These are phyloP conservation scores for Asterophora lycoperdoides DNA, from an alignment of 768 basidiomycete species.

Conservation along the genomic window DNA sequence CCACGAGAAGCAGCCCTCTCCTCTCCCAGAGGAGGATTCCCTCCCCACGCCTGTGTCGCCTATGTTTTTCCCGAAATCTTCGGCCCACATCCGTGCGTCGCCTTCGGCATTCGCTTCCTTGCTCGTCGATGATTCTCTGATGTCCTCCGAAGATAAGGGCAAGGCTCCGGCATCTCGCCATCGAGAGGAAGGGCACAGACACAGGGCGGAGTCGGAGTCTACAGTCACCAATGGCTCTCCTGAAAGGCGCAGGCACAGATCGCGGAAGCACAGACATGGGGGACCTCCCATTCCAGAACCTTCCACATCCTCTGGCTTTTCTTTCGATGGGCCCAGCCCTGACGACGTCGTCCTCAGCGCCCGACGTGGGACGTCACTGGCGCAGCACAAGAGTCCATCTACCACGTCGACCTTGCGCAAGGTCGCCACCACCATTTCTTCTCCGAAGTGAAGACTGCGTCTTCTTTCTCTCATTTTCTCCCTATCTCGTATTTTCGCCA, in stretches of 20 bases:
- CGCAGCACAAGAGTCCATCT: constrained; percentile 28
- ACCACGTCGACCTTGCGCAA: constrained; percentile 20
- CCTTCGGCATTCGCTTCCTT: constrained; percentile 77
- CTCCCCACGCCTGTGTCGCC: constrained; percentile 38
- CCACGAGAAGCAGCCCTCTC: constrained; percentile 38
- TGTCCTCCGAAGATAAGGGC: constrained; percentile 31
- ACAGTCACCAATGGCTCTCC: constrained; percentile 14
- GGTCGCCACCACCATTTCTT: constrained; percentile 13
- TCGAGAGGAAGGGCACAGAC: constrained; percentile 28
- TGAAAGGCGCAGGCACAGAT: constrained; percentile 21
- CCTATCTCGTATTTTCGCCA: constrained; percentile 8
- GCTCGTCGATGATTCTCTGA: constrained; percentile 53
- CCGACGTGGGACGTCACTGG: constrained; percentile 67
- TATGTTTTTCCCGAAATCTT: constrained; percentile 52
- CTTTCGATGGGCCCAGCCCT: constrained; percentile 84
- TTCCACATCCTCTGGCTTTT: constrained; percentile 40
- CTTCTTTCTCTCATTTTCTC: constrained; percentile 12
- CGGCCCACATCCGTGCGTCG: constrained; percentile 59
- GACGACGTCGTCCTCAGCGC: constrained; percentile 86
- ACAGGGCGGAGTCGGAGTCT: constrained; percentile 1
- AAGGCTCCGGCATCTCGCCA: constrained; percentile 22
- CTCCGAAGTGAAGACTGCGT: constrained; percentile 19
- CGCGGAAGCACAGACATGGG: constrained; percentile 22
- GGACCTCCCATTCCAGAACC: constrained; percentile 32
- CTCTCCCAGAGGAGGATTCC: constrained; percentile 36